A percentile compares a stretch with the other conserved stretches of the same genome.
Evolutionary conservation across 768 basidiomycete species (phyloP).

Genomic region (Paxillus rubicundulus): DNA sequence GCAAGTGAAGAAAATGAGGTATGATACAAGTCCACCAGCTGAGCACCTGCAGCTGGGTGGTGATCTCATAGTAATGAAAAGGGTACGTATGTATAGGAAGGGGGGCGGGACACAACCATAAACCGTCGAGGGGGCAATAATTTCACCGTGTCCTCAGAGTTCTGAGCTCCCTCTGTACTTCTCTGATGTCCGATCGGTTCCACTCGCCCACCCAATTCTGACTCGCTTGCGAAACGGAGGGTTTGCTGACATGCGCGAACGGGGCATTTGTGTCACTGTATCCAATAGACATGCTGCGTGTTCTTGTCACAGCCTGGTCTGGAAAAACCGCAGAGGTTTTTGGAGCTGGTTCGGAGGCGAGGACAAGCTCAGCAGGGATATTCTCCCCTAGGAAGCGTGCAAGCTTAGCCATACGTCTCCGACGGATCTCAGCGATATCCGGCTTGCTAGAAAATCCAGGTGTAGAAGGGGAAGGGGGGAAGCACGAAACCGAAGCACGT

Average conservation of each 20-base stretch:
- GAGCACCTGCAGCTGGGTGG: constrained; percentile 18
- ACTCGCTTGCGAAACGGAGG: background rate
- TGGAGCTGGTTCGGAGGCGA: constrained; percentile 18
- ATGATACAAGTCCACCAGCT: background rate
- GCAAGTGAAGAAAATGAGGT: background rate
- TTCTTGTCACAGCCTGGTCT: background rate
- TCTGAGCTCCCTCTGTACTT: constrained; percentile 39
- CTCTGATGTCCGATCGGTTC: constrained; percentile 38
- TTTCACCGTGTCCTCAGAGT: constrained; percentile 20
- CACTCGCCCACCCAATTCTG: constrained; percentile 40
- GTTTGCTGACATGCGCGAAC: background rate
- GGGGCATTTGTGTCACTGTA: background rate
- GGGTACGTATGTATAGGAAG: background rate
- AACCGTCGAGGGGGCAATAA: background rate
- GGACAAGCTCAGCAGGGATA: constrained; percentile 55
- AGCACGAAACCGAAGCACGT: background rate
- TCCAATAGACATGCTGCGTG: constrained; percentile 18
- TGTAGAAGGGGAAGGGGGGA: constrained; percentile 18
- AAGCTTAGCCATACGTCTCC: constrained; percentile 58
- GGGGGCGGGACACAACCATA: background rate
- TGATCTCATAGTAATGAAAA: background rate
- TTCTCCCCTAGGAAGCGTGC: constrained; percentile 57
- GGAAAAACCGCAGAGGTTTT: background rate
- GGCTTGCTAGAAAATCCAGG: constrained; percentile 17
- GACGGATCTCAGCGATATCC: constrained; percentile 34